Evolutionary conservation across 2,329 filamentous ascomycete species (phyloP).

Genomic region (Aspergillus fructus): DNA sequence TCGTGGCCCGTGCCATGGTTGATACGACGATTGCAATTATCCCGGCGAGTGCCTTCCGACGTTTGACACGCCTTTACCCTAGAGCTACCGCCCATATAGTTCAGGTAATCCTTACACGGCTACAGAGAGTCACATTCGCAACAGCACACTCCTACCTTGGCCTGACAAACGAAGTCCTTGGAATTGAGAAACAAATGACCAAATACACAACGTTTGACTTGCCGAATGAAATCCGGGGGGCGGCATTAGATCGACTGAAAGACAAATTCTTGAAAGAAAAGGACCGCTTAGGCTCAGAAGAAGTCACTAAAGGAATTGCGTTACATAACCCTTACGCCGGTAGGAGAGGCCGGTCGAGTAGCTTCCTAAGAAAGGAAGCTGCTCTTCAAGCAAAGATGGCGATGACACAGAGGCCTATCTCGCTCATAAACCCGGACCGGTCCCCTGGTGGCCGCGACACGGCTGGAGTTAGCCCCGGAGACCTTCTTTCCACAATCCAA

Average conservation of each 20-base stretch:
- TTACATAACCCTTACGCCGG: conserved; percentile 75
- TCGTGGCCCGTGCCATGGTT: conserved; percentile 91
- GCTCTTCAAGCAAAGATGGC: conserved; percentile 65
- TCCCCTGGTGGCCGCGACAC: conserved; percentile 32
- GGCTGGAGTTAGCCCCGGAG: conserved; percentile 65
- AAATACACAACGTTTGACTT: conserved; percentile 88
- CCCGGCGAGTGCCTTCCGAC: conserved; percentile 89
- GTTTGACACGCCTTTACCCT: conserved; percentile 89
- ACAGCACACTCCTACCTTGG: conserved; percentile 95
- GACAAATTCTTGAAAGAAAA: conserved; percentile 87
- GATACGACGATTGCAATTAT: conserved; percentile 99
- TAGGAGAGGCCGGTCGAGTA: conserved; percentile 69
- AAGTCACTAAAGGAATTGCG: conserved; percentile 88
- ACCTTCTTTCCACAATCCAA: conserved; percentile 77
- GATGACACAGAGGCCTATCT: conserved; percentile 38
- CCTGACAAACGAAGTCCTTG: conserved; percentile 83
- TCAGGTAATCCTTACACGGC: conserved; percentile 90
- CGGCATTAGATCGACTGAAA: conserved; percentile 79
- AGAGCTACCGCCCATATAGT: conserved; percentile 97
- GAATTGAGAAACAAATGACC: conserved; percentile 91
- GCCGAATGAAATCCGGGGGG: conserved; percentile 83
- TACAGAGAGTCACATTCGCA: conserved; percentile 90
- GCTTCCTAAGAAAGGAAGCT: conserved; percentile 75
- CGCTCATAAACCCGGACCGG: conserved; percentile 19
- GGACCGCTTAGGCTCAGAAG: conserved; percentile 76